Conservation (phyloP, 2,329 filamentous ascomycete species). For the Arthrobotrys sphaeroides region DNA sequence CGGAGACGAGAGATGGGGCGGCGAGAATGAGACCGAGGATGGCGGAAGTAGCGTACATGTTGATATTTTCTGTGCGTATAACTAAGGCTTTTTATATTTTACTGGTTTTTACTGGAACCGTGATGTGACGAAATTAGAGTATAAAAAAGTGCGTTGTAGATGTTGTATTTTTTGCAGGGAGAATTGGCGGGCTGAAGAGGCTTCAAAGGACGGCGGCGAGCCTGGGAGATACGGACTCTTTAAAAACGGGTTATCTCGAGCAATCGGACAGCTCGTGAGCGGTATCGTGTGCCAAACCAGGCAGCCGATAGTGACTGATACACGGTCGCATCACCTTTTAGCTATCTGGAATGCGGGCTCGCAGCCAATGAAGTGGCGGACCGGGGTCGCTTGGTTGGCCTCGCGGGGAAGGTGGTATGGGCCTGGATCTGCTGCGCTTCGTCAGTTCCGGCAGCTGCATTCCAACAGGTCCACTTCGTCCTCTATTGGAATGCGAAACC, state of each 20-base stretch:
- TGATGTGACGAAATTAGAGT: too few relatives aligned
- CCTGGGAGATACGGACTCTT: slow-evolving; percentile 4
- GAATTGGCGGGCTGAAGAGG: neutral
- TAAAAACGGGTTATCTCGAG: slow-evolving; percentile 26
- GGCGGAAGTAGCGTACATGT: slow-evolving; percentile 27
- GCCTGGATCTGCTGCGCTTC: slow-evolving; percentile 33
- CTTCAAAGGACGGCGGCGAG: neutral
- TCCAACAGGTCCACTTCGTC: neutral
- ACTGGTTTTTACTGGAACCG: too few relatives aligned
- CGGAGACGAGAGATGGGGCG: neutral
- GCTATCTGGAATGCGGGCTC: neutral
- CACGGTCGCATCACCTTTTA: slow-evolving; percentile 16
- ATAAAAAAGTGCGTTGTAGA: slow-evolving; percentile 9
- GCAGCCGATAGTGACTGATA: slow-evolving; percentile 18
- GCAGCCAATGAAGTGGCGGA: neutral
- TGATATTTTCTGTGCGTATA: too few relatives aligned
- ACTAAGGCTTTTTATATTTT: too few relatives aligned
- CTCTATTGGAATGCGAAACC: slow-evolving; percentile 8
- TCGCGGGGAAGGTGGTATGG: slow-evolving; percentile 34
- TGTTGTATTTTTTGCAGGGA: neutral
- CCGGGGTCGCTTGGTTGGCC: slow-evolving; percentile 35
- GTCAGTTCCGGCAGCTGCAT: slow-evolving; percentile 49
- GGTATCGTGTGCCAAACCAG: slow-evolving; percentile 8
- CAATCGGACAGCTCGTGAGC: neutral
- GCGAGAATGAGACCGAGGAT: slow-evolving; percentile 7